Evolutionary conservation across 208 protist species (phyloP), one percentile per base, ranked within the genome.

Genomic region (Sergeia podlipaevii): DNA sequence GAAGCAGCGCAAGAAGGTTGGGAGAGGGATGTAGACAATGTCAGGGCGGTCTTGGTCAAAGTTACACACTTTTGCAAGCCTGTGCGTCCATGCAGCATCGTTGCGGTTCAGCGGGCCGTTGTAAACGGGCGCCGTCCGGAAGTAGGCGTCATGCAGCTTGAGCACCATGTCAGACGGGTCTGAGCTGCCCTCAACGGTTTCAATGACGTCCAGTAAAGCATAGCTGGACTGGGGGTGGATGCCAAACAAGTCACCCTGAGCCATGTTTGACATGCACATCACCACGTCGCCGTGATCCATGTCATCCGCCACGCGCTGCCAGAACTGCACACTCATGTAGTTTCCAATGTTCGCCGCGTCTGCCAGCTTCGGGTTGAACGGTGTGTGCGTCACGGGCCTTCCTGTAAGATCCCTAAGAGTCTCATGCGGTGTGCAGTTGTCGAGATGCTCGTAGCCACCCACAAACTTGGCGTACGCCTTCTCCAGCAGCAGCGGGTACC

Each of bases 401-500:
- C 89, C 89, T 1, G 89, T 96, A 37, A 96, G 46, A 61, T 96
- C 89, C 4, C 77, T 80, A 37, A 94, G 66, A 29, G 85, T 91
- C 67, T 96, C 86, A 53, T 88, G 72, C 32, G 84, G 66, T n/a
- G 80, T 91, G 60, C 85, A 93, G 57, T 88, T 84, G 52, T 83
- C 70, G 21, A 96, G 60, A 30, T 72, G 58, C 28, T 77, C 70
- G 70, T 93, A 96, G 26, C 84, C 81, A 50, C 86, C 84, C 11
- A 92, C 76, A 66, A 96, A 93, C 73, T 96, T 96, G 7, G 89
- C 89, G 50, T 96, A 96, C 13, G 89, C 89, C 69, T 96, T 96
- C 70, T 96, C 86, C 43, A 96, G 68, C 38, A 96, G 63, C 37
- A 93, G 55, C 28, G 89, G 86, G 34, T 77, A 96, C 78, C 78